phyloP scores from a whole-genome alignment of 345 rosid genomes.

The Toxicodendron radicans region DNA sequence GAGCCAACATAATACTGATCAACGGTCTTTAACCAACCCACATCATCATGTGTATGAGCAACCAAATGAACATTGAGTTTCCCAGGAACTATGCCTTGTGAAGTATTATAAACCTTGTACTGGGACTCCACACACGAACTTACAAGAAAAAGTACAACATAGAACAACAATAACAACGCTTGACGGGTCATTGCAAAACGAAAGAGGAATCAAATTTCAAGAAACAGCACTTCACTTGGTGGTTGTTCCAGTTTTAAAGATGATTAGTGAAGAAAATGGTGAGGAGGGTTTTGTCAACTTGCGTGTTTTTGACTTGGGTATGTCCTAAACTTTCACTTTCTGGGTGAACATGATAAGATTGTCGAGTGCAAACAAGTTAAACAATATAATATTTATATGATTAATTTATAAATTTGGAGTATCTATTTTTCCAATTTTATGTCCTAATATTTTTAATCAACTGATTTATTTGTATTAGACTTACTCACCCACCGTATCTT shows the following conservation, averaged over 20 bases:
- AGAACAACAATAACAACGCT: slow-evolving; percentile 13
- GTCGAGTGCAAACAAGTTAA: too few species aligned
- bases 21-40: slow-evolving; percentile 97
- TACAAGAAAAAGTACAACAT: slow-evolving; percentile 32
- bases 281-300: not conserved
- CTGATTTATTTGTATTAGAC: too few species aligned
- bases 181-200: slow-evolving; percentile 17
- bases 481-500: too few species aligned
- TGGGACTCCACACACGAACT: slow-evolving; percentile 46
- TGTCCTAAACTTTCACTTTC: too few species aligned
- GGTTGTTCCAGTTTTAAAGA: not conserved
- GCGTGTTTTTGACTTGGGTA: not conserved
- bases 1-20: slow-evolving; percentile 99
- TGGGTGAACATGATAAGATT: too few species aligned
- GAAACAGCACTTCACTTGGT: not conserved
- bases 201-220: not conserved
- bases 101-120: slow-evolving; percentile 82
- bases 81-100: slow-evolving; percentile 65
- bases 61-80: slow-evolving; percentile 96
- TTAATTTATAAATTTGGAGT: too few species aligned
- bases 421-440: too few species aligned
- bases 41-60: slow-evolving; percentile 93
- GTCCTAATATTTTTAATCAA: too few species aligned
- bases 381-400: too few species aligned
- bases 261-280: not conserved